Percentiles rank a stretch among this genome's conserved stretches.
Conservation (phyloP, 345 rosid genomes). For the Citrus unshiu region DNA sequence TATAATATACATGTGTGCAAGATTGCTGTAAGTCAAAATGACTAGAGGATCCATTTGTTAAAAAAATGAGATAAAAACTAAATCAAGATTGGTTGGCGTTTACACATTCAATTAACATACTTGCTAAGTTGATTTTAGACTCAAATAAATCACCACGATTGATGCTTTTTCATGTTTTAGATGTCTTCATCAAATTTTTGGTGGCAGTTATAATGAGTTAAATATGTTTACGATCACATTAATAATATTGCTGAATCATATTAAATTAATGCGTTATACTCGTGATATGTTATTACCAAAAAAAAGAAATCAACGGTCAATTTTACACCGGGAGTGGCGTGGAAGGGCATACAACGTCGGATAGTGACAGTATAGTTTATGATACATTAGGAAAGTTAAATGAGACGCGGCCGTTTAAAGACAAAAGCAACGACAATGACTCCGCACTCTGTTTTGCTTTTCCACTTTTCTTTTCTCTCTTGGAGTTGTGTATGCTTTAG, state of each 20-base stretch:
- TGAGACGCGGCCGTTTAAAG: slow-evolving; percentile 28
- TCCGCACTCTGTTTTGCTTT: background rate
- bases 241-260: background rate
- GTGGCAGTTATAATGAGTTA: background rate
- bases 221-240: too few relatives aligned
- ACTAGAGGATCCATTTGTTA: too few relatives aligned
- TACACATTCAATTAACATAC: too few relatives aligned
- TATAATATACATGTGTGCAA: too few relatives aligned
- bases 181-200: background rate
- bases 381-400: slow-evolving; percentile 14
- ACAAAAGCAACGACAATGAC: slow-evolving; percentile 19
- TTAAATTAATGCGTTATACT: background rate
- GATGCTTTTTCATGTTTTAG: background rate
- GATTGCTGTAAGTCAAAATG: too few relatives aligned
- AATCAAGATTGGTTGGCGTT: too few relatives aligned
- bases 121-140: too few relatives aligned
- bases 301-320: slow-evolving; percentile 11
- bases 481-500: background rate
- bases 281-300: background rate
- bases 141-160: background rate
- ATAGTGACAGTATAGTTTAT: background rate
- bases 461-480: too few relatives aligned
- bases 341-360: slow-evolving; percentile 16
- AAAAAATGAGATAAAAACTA: too few relatives aligned
- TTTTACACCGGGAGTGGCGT: slow-evolving; percentile 19